phyloP scores from a whole-genome alignment of 2,329 filamentous ascomycete genomes.

The Arthrinium phaeospermum region DNA sequence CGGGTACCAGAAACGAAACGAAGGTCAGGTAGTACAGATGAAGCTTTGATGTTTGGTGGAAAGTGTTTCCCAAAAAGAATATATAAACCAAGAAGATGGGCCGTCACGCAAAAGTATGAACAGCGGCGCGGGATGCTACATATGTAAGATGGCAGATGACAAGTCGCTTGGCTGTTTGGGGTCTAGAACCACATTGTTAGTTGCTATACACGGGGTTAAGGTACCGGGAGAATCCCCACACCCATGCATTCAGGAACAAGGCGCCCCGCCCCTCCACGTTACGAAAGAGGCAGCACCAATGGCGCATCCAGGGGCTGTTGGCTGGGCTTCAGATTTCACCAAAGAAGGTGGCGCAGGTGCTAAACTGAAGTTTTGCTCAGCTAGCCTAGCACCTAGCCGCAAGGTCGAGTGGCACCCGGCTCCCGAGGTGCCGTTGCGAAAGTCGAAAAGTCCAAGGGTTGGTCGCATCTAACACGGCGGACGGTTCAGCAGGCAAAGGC shows the following conservation, averaged over 20 bases:
- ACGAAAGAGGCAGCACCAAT: conserved; percentile 8
- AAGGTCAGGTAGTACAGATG: background rate
- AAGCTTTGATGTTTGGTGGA: background rate
- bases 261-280: conserved; percentile 9
- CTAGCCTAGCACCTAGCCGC: background rate
- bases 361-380: background rate
- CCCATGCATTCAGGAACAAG: conserved; percentile 3
- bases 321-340: background rate
- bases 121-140: background rate
- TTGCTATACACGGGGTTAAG: background rate
- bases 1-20: background rate
- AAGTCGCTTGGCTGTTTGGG: conserved; percentile 8
- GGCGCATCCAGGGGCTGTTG: background rate
- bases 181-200: conserved; percentile 6
- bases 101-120: no score
- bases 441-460: background rate
- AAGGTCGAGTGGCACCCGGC: background rate
- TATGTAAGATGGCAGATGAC: conserved; percentile 7
- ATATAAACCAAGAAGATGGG: background rate
- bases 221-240: background rate
- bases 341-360: background rate
- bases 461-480: conserved; percentile 1
- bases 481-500: conserved; percentile 8
- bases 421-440: background rate
- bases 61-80: background rate